A percentile compares a stretch with the other conserved stretches of the same genome.
Evolutionary conservation across 495 filamentous ascomycete genomes (phyloP).

Genomic region (Cercophora scortea): DNA sequence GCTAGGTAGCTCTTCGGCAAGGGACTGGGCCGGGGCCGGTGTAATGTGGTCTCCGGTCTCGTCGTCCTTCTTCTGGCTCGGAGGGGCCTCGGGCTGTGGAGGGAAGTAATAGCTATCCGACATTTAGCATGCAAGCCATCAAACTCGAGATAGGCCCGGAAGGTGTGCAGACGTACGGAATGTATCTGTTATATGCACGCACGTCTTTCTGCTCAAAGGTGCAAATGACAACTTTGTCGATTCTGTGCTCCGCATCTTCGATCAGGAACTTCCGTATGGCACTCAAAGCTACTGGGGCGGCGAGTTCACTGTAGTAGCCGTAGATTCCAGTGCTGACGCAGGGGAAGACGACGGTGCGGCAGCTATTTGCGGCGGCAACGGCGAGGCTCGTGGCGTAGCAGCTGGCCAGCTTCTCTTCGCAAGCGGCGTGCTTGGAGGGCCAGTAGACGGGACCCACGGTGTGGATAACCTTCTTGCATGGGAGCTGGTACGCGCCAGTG

Average conservation of each 20-base stretch:
- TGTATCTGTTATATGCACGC: constrained; percentile 53
- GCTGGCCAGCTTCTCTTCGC: constrained; percentile 45
- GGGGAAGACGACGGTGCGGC: constrained; percentile 71
- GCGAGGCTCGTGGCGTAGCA: constrained; percentile 75
- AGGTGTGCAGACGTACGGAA: constrained; percentile 56
- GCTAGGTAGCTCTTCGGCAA: constrained; percentile 24
- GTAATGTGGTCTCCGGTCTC: constrained; percentile 12
- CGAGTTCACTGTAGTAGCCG: constrained; percentile 70
- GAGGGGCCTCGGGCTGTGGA: constrained; percentile 19
- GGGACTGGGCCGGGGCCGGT: constrained; percentile 22
- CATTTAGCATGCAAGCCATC: neutral
- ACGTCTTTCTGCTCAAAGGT: constrained; percentile 74
- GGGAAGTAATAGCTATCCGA: constrained; percentile 21
- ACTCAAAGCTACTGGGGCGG: constrained; percentile 58
- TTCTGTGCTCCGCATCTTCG: constrained; percentile 39
- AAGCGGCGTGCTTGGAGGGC: constrained; percentile 23
- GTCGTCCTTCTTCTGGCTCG: constrained; percentile 8
- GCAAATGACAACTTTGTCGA: constrained; percentile 75
- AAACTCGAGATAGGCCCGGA: neutral
- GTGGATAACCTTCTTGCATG: constrained; percentile 75
- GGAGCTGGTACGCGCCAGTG: constrained; percentile 67
- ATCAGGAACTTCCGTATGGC: constrained; percentile 62
- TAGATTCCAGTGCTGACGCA: constrained; percentile 84
- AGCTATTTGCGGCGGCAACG: constrained; percentile 55
- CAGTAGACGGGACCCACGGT: constrained; percentile 83